Base-by-base conservation (phyloP, 108 stramenopile genomes). In the Cyclotella baltica region DNA sequence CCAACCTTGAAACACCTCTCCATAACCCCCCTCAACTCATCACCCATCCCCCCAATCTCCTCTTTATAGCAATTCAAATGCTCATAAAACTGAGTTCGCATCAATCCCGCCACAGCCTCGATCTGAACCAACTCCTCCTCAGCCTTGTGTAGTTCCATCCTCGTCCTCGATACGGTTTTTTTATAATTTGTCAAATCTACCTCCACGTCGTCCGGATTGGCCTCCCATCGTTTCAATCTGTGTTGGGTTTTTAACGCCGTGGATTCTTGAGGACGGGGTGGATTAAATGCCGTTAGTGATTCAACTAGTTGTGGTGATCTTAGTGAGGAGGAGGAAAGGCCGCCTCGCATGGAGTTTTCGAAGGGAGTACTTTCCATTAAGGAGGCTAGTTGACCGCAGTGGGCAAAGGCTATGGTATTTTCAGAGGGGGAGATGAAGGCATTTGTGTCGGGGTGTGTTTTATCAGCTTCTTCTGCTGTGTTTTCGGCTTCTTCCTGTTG, bases 191-290 rank as follows among this genome's bases (percentile, higher is more conserved):
- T 79, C 55, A 96, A 72, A 58, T 96, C 93, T 18, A 80, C 76
- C 55, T 92, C 91, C 15, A 96, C 85, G 52, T 92, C 93, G 25
- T 86, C 68, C 18, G 95, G 95, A 28, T 90, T 66, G 29, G 78
- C 81, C 71, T 96, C 91, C 95, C 95, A 96, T 58, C 95, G 78
- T 46, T 84, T 73, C 83, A 96, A 75, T 36, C 95, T 81, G 72
- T 91, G 88, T 58, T 87, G 89, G 61, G 92, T 92, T 69, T 96
- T 96, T 37, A 83, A 36, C 0, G 87, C 89, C 25, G 86, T 83
- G 1, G 92, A 93, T 70, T 96, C 92, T n/a, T 93, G 95, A 57
- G 90, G 92, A 38, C 92, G 86, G 10, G 95, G 95, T 18, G 95
- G 95, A 75, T 93, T 89, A 69, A 93, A 93, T 31, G 92, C 86